Evolutionary conservation across 495 filamentous ascomycete species (phyloP).

Genomic region (Pseudotulostoma volvatum): DNA sequence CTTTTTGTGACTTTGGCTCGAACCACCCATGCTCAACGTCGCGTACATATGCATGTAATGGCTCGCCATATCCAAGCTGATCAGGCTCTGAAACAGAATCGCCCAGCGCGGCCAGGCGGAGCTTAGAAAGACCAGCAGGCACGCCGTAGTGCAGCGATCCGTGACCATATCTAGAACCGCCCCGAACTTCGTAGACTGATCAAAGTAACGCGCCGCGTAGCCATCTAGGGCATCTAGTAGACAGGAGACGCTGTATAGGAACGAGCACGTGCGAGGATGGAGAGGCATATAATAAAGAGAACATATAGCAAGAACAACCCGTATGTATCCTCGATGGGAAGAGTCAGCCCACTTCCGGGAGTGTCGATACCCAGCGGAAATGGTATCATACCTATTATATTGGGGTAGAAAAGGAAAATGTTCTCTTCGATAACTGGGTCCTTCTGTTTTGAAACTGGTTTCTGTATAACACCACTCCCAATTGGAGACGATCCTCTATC

Average conservation of each 20-base stretch:
- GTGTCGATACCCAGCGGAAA: neutral
- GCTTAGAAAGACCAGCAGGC: constrained; percentile 67
- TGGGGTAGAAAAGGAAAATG: constrained; percentile 89
- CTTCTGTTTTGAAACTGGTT: constrained; percentile 14
- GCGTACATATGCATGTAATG: constrained; percentile 93
- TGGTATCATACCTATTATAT: constrained; percentile 61
- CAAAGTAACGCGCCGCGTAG: constrained; percentile 55
- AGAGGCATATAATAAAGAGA: constrained; percentile 86
- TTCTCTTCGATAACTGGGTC: constrained; percentile 59
- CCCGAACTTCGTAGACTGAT: constrained; percentile 71
- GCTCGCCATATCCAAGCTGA: constrained; percentile 67
- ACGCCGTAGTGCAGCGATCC: constrained; percentile 72
- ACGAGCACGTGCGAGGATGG: constrained; percentile 71
- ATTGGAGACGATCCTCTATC: constrained; percentile 18
- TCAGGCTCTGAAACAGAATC: constrained; percentile 69
- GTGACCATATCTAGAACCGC: constrained; percentile 85
- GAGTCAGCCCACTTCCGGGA: neutral
- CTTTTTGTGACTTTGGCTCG: constrained; percentile 62
- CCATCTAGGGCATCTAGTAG: constrained; percentile 78
- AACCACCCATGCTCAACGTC: constrained; percentile 46
- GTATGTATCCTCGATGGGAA: constrained; percentile 47
- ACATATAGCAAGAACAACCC: constrained; percentile 65
- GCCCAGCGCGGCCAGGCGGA: constrained; percentile 70
- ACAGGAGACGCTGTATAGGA: constrained; percentile 70
- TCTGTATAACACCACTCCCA: constrained; percentile 17